Evolutionary conservation across 176 grass and related monocot species (phyloP).

Genomic region (Aechmea fasciata): DNA sequence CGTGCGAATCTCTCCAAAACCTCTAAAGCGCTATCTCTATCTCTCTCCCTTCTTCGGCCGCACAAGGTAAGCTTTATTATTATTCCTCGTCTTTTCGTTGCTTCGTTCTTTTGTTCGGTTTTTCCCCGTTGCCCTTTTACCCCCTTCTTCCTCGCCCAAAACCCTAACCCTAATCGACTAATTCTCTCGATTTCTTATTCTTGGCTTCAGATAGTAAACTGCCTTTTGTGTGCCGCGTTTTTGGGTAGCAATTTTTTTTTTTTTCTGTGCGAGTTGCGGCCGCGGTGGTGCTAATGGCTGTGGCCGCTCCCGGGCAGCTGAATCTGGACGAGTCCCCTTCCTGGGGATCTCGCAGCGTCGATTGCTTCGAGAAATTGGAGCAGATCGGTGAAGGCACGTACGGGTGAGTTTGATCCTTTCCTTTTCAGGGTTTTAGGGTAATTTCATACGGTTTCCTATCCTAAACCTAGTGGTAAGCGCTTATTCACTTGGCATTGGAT

Average conservation of each 20-base stretch:
- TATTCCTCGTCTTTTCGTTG: too few relatives aligned
- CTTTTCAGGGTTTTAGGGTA: too few relatives aligned
- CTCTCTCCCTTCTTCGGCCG: too few relatives aligned
- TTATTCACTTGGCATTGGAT: too few relatives aligned
- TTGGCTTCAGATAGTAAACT: not conserved
- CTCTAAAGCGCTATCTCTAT: too few relatives aligned
- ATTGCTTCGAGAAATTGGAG: constrained; percentile 73
- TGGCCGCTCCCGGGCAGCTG: constrained; percentile 46
- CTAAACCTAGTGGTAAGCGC: too few relatives aligned
- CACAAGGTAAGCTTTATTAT: too few relatives aligned
- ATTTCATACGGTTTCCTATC: too few relatives aligned
- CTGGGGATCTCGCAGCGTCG: constrained; percentile 62
- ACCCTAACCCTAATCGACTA: not conserved
- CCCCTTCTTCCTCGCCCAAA: not conserved
- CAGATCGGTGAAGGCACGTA: constrained; percentile 73
- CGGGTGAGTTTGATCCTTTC: constrained; percentile 28
- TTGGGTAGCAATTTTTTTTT: too few relatives aligned
- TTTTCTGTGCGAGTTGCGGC: not conserved
- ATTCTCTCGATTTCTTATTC: not conserved
- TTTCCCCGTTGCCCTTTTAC: too few relatives aligned
- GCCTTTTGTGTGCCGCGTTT: not conserved
- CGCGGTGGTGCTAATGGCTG: constrained; percentile 36
- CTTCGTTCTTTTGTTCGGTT: too few relatives aligned
- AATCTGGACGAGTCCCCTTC: constrained; percentile 52
- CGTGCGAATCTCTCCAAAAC: too few relatives aligned